phyloP scores from a whole-genome alignment of 768 basidiomycete species.

The Lentinula sp. region DNA sequence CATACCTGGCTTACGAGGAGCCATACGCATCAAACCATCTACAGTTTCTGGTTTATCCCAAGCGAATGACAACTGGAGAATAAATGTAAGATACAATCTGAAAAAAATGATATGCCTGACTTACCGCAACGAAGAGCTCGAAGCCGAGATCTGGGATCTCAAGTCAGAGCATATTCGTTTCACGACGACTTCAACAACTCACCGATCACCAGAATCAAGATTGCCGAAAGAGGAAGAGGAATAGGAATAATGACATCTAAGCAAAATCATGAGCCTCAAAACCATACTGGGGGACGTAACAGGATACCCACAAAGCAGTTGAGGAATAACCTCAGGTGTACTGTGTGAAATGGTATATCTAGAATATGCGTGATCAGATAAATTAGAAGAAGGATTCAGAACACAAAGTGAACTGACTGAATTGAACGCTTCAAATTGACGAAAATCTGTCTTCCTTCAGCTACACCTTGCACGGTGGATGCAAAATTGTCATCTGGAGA shows the following conservation, averaged over 20 bases:
- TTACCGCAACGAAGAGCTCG: constrained; percentile 59
- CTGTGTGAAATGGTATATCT: constrained; percentile 64
- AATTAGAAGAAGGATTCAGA: background rate
- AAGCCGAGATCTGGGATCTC: constrained; percentile 57
- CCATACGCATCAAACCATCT: constrained; percentile 63
- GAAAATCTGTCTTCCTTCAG: constrained; percentile 65
- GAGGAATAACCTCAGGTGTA: constrained; percentile 65
- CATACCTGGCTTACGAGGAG: constrained; percentile 57
- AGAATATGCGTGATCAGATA: background rate
- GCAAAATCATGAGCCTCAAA: background rate
- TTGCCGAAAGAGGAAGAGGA: constrained; percentile 60
- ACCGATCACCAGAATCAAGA: constrained; percentile 69
- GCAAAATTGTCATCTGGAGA: constrained; percentile 62
- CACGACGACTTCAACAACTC: constrained; percentile 10
- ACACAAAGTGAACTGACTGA: constrained; percentile 34
- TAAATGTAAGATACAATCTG: background rate
- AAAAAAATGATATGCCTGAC: constrained; percentile 12
- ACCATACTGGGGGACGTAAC: background rate
- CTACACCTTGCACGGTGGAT: constrained; percentile 65
- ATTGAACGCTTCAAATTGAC: constrained; percentile 68
- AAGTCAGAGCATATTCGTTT: background rate
- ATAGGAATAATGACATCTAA: constrained; percentile 63
- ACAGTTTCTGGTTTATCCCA: constrained; percentile 65
- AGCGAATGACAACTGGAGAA: constrained; percentile 53
- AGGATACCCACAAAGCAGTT: constrained; percentile 49